Evolutionary conservation across 768 basidiomycete species (phyloP), one percentile per base, ranked within the genome.

Genomic region (Pilatotrama ljubarskyi): DNA sequence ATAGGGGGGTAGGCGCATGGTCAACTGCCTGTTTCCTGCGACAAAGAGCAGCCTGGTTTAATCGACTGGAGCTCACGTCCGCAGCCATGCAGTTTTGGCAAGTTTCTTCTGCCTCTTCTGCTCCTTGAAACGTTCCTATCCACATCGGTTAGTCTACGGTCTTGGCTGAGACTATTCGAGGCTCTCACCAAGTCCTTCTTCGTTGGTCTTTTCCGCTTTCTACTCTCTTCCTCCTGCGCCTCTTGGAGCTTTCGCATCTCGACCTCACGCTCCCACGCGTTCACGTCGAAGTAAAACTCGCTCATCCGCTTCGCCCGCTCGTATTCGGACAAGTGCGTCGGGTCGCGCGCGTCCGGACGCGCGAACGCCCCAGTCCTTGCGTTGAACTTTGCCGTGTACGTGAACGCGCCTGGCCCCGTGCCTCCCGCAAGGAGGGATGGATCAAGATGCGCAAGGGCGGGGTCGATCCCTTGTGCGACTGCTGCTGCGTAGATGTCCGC

Each of bases 241-340:
- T 79, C 74, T 60, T 70, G 66, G 56, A 73, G 57, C 63, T 74
- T 72, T 29, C 79, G 71, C 50, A 78, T 71, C 25, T 83, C 89
- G 3, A 90, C 78, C 26, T 92, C 83, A 53, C 81, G 64, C 73
- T 93, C 87, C 91, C 91, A 94, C 47, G 80, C 81, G n/a, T 78
- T 80, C 20, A 91, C 86, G 63, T 94, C 91, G 62, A 94, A 94
- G 73, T 91, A 94, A 66, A 91, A 89, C 68, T 87, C 82, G 77
- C 88, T 91, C 91, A 93, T 93, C 42, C 92, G 82, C 71, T 86
- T 85, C 68, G 85, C 86, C 5, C 91, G 84, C 64, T 92, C 91
- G 64, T 84, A 90, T 69, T 93, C 92, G 17, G 86, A 88, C 51
- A 94, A 71, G 68, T 92, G 90, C 3, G 82, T 74, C 6, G 92